Base-by-base conservation (phyloP, 805 yeast genomes). In the Metschnikowia matae region DNA sequence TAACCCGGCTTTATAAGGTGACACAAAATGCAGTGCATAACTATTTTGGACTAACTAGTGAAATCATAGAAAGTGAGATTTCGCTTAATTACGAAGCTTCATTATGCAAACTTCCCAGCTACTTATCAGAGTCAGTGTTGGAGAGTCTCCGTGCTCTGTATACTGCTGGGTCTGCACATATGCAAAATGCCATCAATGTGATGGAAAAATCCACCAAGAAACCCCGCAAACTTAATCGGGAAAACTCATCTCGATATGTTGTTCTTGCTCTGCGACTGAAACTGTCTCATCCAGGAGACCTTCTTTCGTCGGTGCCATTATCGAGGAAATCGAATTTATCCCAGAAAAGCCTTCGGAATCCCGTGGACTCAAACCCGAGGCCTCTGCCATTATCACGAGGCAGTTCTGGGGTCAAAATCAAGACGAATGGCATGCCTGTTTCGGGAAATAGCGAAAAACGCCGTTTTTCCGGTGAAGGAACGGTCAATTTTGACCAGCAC, bases 11-110 rank as follows among this genome's bases (percentile, higher is more conserved):
- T 48, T 89, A 89, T 63, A 80, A 95, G 57, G 97, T 94, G 7
- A 92, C 98, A 0, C 83, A 92, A 66, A 91, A 88, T 62, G 88
- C 97, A 0, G 88, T 94, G 8, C 94, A 91, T 64, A 79, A 81
- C 54, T 94, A 92, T 64, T 72, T 92, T 44, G 97, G 96, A 0
- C 69, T 92, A 20, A 89, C 97, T 0, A 72, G 79, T 17, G 96
- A 90, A 59, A 83, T 92, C 31, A 78, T 87, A 60, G 81, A 84
- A 49, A 83, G 92, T 15, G 99, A 92, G 62, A 68, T 79, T 6
- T 72, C 75, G 23, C 69, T 89, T 40, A 92, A 91, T 62, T 20
- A 38, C 13, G 66, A 71, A 11, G 36, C 51, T 3, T 57, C 57
- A 6, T 61, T 57, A 15, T 54, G 55, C 32, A 56, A 55, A 43